Conservation (phyloP, 805 yeast genomes). For the Diddensiella caesifluorescens region DNA sequence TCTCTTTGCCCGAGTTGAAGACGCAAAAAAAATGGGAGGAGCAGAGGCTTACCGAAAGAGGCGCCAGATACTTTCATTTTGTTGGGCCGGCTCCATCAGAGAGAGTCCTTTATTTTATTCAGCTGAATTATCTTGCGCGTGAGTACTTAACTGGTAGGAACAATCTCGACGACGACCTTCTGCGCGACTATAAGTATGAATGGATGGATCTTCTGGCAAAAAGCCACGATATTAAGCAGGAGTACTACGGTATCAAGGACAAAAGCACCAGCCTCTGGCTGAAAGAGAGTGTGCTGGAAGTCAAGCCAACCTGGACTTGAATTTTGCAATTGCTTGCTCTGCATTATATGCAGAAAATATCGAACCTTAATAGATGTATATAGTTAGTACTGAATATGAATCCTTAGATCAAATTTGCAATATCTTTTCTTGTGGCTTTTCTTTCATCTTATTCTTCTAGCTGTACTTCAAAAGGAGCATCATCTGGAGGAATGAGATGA, state of each 20-base stretch:
- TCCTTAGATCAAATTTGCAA: too few species aligned
- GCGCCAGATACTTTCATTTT: slow-evolving; percentile 4
- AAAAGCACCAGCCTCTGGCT: not conserved
- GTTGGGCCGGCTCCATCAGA: slow-evolving; percentile 4
- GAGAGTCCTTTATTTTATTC: slow-evolving; percentile 5
- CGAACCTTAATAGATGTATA: too few species aligned
- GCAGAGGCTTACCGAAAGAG: not conserved
- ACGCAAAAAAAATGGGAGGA: slow-evolving; percentile 12
- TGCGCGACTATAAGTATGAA: slow-evolving; percentile 2
- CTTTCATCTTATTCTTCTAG: too few species aligned
- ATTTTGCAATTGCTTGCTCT: too few species aligned
- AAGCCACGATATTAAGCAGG: not conserved
- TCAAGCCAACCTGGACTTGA: not conserved
- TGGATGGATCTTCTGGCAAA: slow-evolving; percentile 3
- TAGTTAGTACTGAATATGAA: too few species aligned
- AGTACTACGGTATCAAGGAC: slow-evolving; percentile 4
- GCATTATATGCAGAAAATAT: too few species aligned
- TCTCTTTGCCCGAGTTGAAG: slow-evolving; percentile 5
- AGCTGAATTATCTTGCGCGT: slow-evolving; percentile 6
- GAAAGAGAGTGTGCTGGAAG: not conserved
- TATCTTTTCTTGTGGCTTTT: too few species aligned
- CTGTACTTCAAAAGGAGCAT: too few species aligned
- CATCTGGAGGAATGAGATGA: too few species aligned
- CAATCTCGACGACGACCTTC: slow-evolving; percentile 5
- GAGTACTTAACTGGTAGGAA: slow-evolving; percentile 5